Conservation (phyloP, 1,139 yeast genomes). For the Kodamaea alishanica region DNA sequence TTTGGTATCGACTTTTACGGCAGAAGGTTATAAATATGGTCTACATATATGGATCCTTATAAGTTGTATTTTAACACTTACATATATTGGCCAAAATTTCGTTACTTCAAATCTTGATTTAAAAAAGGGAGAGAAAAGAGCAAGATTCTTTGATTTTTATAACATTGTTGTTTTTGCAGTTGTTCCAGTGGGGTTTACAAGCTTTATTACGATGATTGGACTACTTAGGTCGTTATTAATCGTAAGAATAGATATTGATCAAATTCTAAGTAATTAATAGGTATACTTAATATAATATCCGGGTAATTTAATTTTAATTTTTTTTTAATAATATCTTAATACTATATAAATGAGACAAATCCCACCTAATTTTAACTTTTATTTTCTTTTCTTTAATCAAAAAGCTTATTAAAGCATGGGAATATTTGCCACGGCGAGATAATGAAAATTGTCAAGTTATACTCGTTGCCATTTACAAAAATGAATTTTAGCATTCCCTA, state of each 20-base stretch:
- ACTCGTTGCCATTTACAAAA: constrained; percentile 58
- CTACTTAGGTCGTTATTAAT: constrained; percentile 71
- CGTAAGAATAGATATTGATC: constrained; percentile 66
- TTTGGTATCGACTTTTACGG: constrained; percentile 54
- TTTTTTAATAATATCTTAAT: background rate
- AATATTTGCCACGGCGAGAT: constrained; percentile 70
- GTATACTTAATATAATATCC: background rate
- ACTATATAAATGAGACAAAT: constrained; percentile 7
- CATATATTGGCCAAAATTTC: constrained; percentile 83
- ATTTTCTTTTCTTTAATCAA: constrained; percentile 48
- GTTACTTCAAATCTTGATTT: constrained; percentile 80
- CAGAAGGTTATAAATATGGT: constrained; percentile 54
- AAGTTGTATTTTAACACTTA: constrained; percentile 78
- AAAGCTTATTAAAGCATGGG: constrained; percentile 51
- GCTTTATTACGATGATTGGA: constrained; percentile 88
- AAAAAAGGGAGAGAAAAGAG: constrained; percentile 30
- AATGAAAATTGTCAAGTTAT: constrained; percentile 59
- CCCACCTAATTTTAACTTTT: constrained; percentile 4
- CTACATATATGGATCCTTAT: constrained; percentile 90
- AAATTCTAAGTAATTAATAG: constrained; percentile 7
- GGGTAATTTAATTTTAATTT: background rate
- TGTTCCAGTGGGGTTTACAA: constrained; percentile 93
- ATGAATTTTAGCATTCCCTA: constrained; percentile 44
- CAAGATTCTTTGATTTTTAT: constrained; percentile 71
- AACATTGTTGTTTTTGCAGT: constrained; percentile 94